These are phyloP conservation scores for Antitrichia curtipendula DNA, from an alignment of 225 moss, liverwort and hornwort genomes.

Conservation along the genomic window DNA sequence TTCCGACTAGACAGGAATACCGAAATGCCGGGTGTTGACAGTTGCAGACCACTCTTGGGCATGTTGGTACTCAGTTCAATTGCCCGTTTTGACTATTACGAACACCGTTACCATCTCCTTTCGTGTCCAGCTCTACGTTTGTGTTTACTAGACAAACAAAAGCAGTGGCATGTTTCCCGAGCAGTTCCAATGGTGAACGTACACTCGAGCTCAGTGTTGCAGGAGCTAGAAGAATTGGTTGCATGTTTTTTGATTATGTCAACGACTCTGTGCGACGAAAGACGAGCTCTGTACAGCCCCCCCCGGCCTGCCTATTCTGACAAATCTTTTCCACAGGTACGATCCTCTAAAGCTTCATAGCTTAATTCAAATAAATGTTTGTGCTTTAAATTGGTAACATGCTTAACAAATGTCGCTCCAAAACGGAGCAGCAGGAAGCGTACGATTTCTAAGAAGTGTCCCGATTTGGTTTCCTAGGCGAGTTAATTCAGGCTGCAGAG, in stretches of 20 bases:
- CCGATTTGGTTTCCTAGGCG: not conserved
- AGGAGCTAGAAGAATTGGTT: not conserved
- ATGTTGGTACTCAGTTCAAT: not conserved
- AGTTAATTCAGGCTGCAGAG: not conserved
- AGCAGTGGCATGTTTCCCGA: not conserved
- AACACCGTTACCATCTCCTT: not conserved
- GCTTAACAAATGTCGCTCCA: not conserved
- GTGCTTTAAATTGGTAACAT: not conserved
- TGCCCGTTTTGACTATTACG: not conserved
- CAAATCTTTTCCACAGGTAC: not conserved
- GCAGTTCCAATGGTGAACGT: not conserved
- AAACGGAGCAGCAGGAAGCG: not conserved
- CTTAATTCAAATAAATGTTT: not conserved
- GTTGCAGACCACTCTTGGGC: not conserved
- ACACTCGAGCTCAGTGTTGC: not conserved
- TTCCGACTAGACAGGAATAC: not conserved
- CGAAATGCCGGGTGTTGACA: not conserved
- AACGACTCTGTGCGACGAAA: not conserved
- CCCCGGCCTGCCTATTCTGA: not conserved
- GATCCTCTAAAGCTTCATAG: not conserved
- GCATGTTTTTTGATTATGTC: not conserved
- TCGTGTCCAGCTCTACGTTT: not conserved
- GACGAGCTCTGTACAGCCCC: not conserved
- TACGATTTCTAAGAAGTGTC: not conserved
- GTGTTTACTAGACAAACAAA: not conserved